These are phyloP conservation scores for Allomyces macrogynus DNA, from an alignment of 192 early-diverging fungal genomes.

Conservation along the genomic window DNA sequence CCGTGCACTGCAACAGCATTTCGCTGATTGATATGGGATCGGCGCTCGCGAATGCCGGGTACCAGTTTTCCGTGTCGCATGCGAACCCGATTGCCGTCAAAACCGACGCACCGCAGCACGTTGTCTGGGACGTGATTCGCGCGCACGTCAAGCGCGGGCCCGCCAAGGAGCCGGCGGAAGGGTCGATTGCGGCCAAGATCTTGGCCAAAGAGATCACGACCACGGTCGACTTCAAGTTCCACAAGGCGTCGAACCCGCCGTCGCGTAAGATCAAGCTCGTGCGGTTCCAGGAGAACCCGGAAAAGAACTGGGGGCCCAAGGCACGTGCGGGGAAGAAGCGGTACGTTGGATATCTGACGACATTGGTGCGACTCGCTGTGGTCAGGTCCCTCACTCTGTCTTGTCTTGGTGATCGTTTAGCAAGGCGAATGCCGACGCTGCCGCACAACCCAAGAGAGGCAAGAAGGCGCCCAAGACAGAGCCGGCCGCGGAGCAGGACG, in stretches of 20 bases:
- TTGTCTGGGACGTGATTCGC: constrained; percentile 87
- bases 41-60: constrained; percentile 78
- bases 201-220: constrained; percentile 15
- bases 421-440: too few relatives aligned
- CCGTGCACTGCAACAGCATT: constrained; percentile 42
- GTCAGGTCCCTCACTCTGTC: too few relatives aligned
- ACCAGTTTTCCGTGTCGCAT: constrained; percentile 73
- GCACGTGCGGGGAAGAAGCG: constrained; percentile 21
- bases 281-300: constrained; percentile 90
- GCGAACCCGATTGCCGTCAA: constrained; percentile 61
- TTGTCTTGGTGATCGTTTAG: too few relatives aligned
- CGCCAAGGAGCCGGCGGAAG: constrained; percentile 38
- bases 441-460: too few relatives aligned
- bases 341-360: background rate
- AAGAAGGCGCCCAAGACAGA: too few relatives aligned
- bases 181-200: constrained; percentile 47
- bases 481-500: too few relatives aligned
- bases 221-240: constrained; percentile 45
- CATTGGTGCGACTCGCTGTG: too few relatives aligned
- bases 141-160: constrained; percentile 40
- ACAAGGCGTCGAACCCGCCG: constrained; percentile 49
- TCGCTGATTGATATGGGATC: constrained; percentile 29
- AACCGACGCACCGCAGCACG: constrained; percentile 64
- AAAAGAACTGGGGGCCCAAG: constrained; percentile 91
- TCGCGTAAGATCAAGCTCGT: constrained; percentile 66